Percentiles rank a stretch among this genome's conserved stretches.
Conservation (phyloP, 306 rosid genomes). For the Prunus mongolica region DNA sequence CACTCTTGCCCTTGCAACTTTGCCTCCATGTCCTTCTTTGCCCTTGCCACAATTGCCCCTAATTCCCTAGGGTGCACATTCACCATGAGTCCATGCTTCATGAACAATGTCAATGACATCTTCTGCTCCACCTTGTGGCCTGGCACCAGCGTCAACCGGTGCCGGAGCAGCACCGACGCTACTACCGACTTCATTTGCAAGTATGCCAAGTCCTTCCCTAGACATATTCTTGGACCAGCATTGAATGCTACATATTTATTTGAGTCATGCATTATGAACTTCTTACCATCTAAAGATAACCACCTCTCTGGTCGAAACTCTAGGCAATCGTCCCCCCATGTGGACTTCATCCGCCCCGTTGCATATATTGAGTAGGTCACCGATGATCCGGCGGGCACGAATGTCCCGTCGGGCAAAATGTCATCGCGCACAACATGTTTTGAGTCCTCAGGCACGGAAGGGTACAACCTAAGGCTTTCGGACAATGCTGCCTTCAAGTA, state of each 20-base stretch:
- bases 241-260: constrained; percentile 83
- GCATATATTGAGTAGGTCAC: constrained; percentile 81
- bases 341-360: constrained; percentile 62
- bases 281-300: constrained; percentile 59
- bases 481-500: constrained; percentile 76
- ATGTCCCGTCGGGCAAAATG: constrained; percentile 70
- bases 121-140: constrained; percentile 87
- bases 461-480: constrained; percentile 76
- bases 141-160: constrained; percentile 52
- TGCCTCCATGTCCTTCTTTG: constrained; percentile 27
- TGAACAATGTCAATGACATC: constrained; percentile 84
- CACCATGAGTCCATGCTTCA: constrained; percentile 87
- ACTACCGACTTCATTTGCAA: constrained; percentile 88
- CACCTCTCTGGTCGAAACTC: constrained; percentile 82
- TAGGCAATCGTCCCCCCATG: constrained; percentile 89
- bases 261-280: constrained; percentile 56
- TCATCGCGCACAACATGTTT: constrained; percentile 75
- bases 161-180: constrained; percentile 73
- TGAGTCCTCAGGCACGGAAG: constrained; percentile 88
- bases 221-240: constrained; percentile 94
- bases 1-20: constrained; percentile 13
- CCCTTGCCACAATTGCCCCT: constrained; percentile 36
- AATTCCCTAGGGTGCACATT: constrained; percentile 60
- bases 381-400: constrained; percentile 82
- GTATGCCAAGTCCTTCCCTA: constrained; percentile 87